Conservation (phyloP, 1,139 yeast species). For the Pichia sorboxylosa region DNA sequence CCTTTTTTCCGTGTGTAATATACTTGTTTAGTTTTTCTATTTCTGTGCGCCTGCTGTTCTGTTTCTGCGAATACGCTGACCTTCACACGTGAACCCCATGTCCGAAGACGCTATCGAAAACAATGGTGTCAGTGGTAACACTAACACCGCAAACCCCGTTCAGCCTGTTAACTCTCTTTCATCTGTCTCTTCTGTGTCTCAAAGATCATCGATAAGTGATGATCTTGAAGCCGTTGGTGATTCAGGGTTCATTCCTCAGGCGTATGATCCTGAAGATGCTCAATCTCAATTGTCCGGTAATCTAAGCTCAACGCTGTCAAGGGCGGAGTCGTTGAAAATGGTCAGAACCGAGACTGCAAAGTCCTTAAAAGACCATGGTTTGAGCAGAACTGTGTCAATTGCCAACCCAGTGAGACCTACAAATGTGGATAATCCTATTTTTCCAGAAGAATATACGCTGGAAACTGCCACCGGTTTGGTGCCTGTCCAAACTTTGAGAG, state of each 20-base stretch:
- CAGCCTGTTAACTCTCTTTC: too few relatives aligned
- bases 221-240: background rate
- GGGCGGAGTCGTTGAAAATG: conserved; percentile 27
- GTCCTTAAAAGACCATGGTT: conserved; percentile 53
- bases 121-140: background rate
- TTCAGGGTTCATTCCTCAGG: conserved; percentile 16
- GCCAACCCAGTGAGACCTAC: conserved; percentile 56
- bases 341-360: conserved; percentile 58
- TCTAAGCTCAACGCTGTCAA: conserved; percentile 21
- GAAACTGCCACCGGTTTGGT: conserved; percentile 85
- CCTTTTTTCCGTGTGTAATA: too few relatives aligned
- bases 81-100: too few relatives aligned
- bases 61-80: too few relatives aligned
- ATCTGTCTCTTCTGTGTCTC: conserved; percentile 26
- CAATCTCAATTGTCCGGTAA: conserved; percentile 30
- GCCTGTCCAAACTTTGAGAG: conserved; percentile 59
- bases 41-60: too few relatives aligned
- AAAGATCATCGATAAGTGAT: conserved; percentile 20
- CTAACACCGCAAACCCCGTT: background rate
- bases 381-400: conserved; percentile 38
- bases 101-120: background rate
- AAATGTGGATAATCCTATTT: conserved; percentile 46
- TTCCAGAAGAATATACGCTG: conserved; percentile 83
- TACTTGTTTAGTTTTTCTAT: too few relatives aligned
- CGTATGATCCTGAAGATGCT: conserved; percentile 32